phyloP scores from a whole-genome alignment of 352 stramenopile genomes.

The Pythium sukuiense region DNA sequence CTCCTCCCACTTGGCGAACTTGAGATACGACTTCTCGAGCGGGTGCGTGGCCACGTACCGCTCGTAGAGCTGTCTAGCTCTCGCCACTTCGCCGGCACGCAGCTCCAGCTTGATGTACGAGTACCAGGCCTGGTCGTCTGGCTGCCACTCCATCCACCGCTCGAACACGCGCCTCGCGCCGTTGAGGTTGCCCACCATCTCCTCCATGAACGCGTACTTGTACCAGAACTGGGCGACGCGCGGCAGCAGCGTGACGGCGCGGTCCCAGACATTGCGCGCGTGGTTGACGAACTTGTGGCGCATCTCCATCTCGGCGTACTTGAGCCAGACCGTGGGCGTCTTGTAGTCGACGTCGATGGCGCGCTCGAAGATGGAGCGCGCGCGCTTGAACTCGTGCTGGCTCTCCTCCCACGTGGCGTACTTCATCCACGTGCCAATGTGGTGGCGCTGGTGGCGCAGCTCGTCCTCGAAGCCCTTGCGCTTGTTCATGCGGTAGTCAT shows the following conservation, averaged over 20 bases:
- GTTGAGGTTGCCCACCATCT: slow-evolving; percentile 96
- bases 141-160: slow-evolving; percentile 96
- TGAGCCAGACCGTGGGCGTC: slow-evolving; percentile 94
- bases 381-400: slow-evolving; percentile 97
- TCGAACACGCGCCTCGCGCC: slow-evolving; percentile 96
- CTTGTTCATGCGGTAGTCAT: slow-evolving; percentile 92
- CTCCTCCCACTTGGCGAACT: slow-evolving; percentile 99
- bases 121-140: slow-evolving; percentile 98
- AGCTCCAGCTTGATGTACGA: slow-evolving; percentile 99
- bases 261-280: slow-evolving; percentile 95
- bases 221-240: slow-evolving; percentile 99
- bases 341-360: slow-evolving; percentile 98
- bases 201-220: slow-evolving; percentile 99
- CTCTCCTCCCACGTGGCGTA: slow-evolving; percentile 99
- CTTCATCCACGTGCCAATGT: slow-evolving; percentile 98
- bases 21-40: slow-evolving; percentile 93
- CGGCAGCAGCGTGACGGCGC: slow-evolving; percentile 94
- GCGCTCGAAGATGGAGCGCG: slow-evolving; percentile 97
- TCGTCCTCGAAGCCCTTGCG: slow-evolving; percentile 95
- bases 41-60: slow-evolving; percentile 93
- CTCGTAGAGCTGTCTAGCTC: slow-evolving; percentile 92
- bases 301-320: slow-evolving; percentile 99
- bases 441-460: slow-evolving; percentile 93
- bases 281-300: slow-evolving; percentile 99
- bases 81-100: slow-evolving; percentile 81